phyloP scores from a whole-genome alignment of 495 filamentous ascomycete genomes.

The Podospora pseudocomata region DNA sequence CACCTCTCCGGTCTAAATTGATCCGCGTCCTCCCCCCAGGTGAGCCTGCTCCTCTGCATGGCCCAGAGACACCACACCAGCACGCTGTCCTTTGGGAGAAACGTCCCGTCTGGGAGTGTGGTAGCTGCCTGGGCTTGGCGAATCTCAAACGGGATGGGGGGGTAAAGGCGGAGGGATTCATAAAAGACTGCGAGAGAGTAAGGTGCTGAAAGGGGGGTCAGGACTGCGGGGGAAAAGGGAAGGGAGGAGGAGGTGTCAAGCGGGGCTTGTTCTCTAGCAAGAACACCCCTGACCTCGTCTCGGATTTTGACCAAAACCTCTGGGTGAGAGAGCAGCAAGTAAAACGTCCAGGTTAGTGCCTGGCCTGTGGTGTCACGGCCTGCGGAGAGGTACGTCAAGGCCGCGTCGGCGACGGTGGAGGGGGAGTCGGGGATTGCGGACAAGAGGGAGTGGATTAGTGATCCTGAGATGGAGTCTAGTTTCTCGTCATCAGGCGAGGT shows the following conservation, averaged over 20 bases:
- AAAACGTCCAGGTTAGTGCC: constrained; percentile 58
- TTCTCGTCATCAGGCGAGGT: constrained; percentile 4
- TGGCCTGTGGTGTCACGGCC: constrained; percentile 60
- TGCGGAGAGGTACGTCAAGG: constrained; percentile 58
- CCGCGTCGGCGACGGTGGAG: constrained; percentile 53
- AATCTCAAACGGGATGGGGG: constrained; percentile 60
- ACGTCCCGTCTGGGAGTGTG: constrained; percentile 56
- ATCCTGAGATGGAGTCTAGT: constrained; percentile 47
- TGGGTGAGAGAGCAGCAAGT: constrained; percentile 51
- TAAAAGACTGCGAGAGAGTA: constrained; percentile 57
- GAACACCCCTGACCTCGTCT: constrained; percentile 32
- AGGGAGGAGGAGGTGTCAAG: constrained; percentile 22
- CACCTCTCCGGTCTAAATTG: constrained; percentile 53
- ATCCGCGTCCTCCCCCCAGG: constrained; percentile 56
- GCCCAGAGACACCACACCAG: constrained; percentile 59
- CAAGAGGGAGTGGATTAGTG: constrained; percentile 54
- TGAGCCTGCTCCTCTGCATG: constrained; percentile 53
- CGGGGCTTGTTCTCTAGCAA: neutral
- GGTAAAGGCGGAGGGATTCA: constrained; percentile 53
- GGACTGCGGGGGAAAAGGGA: constrained; percentile 23
- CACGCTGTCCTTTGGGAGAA: constrained; percentile 47
- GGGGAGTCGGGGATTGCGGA: constrained; percentile 47
- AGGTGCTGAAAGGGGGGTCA: constrained; percentile 45
- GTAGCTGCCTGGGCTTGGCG: constrained; percentile 50
- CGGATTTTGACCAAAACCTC: constrained; percentile 36